Base-by-base conservation (phyloP, 495 filamentous ascomycete genomes). In the Podospora fimiseda region DNA sequence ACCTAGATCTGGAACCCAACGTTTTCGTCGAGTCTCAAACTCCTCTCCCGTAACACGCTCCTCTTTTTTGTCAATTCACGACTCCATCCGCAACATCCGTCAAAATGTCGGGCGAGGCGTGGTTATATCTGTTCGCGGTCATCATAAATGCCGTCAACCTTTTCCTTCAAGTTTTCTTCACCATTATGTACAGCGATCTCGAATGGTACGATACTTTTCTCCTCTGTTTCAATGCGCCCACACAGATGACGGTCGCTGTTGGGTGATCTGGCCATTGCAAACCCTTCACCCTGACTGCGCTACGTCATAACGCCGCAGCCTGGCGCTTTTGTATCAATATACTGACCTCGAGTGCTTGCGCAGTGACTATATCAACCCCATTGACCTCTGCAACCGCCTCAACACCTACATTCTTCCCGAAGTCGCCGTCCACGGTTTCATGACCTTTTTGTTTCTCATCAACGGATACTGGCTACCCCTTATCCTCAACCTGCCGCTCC, bases 131-230 rank as follows among this genome's bases (percentile, higher is more conserved):
- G 61, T 80, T 99, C 71, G 86, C 93, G 73, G 94, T 99, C 72
- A 81, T 99, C 68, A 93, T 99, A 77, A 99, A 99, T 80, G 94
- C 94, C 75, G 93, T 97, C 83, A 99, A 99, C 80, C 82, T 99
- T 60, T 99, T 99, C 73, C 82, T 99, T 46, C 94, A 99, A 74
- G 94, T 99, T 52, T 99, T 99, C 80, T 99, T 99, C 80, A 99
- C 94, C 38, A 99, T 99, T 61, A 99, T 99, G 94, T 99, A 96
- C 74, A 94, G 88, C 71, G 91, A 96, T 81, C 73, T 96, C 57
- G 91, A 96, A 83, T 96, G 91, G 90, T 95, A 76, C 60, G 87
- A 76, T n/a, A 19, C 43, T 23, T 22, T 13, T 33, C n/a, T 42
- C 41, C 39, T 39, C 33, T 42, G 27, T 7, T 20, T 19, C 9